Conservation (phyloP, 2,329 filamentous ascomycete species). For the Fusarium sp. region DNA sequence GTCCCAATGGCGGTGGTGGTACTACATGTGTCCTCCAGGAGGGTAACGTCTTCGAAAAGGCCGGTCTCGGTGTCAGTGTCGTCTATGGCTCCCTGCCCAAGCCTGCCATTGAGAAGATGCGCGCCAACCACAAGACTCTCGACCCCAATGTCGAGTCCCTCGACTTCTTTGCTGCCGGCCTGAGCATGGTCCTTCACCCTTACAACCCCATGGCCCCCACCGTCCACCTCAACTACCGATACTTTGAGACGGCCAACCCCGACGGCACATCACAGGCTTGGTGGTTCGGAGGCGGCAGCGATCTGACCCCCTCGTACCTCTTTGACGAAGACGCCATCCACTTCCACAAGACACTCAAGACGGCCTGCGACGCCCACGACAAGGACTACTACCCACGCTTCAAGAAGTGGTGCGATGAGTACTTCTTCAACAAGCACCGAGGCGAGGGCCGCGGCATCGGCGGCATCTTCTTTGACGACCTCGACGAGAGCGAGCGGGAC, state of each 20-base stretch:
- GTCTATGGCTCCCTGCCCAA: constrained; percentile 93
- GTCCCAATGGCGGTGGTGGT: constrained; percentile 89
- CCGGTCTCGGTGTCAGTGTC: constrained; percentile 92
- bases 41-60: constrained; percentile 97
- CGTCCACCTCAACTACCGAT: constrained; percentile 97
- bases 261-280: constrained; percentile 86
- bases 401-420: constrained; percentile 98
- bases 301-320: constrained; percentile 91
- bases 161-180: constrained; percentile 93
- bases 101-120: constrained; percentile 91
- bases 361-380: constrained; percentile 93
- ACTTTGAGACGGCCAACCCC: constrained; percentile 93
- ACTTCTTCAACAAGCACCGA: constrained; percentile 94
- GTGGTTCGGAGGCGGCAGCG: constrained; percentile 98
- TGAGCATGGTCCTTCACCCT: constrained; percentile 94
- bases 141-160: constrained; percentile 81
- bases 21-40: constrained; percentile 96
- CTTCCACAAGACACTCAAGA: constrained; percentile 94
- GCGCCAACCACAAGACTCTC: constrained; percentile 92
- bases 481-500: constrained; percentile 87
- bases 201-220: constrained; percentile 97
- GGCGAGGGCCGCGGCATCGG: constrained; percentile 88
- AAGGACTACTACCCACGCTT: constrained; percentile 91
- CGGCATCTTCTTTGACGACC: constrained; percentile 98
- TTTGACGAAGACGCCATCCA: constrained; percentile 98